These are phyloP conservation scores for Aspergillus fructus DNA, from an alignment of 2,329 filamentous ascomycete species.

Conservation along the genomic window DNA sequence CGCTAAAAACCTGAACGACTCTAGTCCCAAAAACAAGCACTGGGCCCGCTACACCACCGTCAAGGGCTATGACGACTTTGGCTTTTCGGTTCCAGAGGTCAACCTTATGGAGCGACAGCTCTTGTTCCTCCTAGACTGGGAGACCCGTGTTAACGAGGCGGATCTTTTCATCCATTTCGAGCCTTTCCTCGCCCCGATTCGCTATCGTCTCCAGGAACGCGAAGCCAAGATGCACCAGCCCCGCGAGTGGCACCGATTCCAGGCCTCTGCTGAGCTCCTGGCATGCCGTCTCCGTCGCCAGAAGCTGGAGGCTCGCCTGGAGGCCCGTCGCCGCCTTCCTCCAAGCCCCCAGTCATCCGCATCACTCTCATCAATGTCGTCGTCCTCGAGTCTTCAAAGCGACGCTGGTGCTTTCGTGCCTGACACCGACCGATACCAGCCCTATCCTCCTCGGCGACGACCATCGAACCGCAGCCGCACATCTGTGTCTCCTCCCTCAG, in stretches of 20 bases:
- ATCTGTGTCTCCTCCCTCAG: conserved; percentile 45
- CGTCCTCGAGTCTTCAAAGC: conserved; percentile 13
- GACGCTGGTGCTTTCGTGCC: conserved; percentile 27
- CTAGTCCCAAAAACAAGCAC: conserved; percentile 99
- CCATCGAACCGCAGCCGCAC: conserved; percentile 35
- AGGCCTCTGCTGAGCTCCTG: conserved; percentile 36
- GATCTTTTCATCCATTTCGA: conserved; percentile 88
- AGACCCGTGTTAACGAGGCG: conserved; percentile 78
- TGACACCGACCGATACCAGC: conserved; percentile 37
- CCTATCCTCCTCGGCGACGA: conserved; percentile 30
- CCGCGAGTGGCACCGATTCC: conserved; percentile 39
- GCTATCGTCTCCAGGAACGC: conserved; percentile 55
- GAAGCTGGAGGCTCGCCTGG: conserved; percentile 32
- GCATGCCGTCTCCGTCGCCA: conserved; percentile 38
- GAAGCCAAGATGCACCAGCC: conserved; percentile 36
- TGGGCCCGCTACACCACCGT: conserved; percentile 93
- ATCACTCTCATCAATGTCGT: conserved; percentile 21
- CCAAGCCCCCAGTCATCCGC: conserved; percentile 29
- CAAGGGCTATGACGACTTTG: conserved; percentile 70
- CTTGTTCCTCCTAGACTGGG: conserved; percentile 91
- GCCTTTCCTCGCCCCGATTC: conserved; percentile 82
- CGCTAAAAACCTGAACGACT: conserved; percentile 98
- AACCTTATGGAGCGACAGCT: conserved; percentile 99
- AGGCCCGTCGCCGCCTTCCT: conserved; percentile 28
- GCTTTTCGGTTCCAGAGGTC: conserved; percentile 92